phyloP scores from a whole-genome alignment of 2,329 filamentous ascomycete genomes.

The Aspergillus sojae region DNA sequence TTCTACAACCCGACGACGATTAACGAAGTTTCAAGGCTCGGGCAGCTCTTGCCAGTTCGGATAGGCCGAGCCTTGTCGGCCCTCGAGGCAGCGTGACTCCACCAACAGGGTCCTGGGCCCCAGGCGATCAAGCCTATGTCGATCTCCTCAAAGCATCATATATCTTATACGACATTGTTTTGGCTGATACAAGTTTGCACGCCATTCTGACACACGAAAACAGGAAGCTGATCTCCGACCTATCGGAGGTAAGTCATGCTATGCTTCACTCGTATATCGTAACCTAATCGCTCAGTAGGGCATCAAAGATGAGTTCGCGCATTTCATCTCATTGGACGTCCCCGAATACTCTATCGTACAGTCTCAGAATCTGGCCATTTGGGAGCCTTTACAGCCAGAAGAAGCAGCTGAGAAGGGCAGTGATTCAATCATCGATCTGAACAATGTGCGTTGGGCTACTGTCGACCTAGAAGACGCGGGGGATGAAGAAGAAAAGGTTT shows the following conservation, averaged over 20 bases:
- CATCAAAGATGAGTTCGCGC: constrained; percentile 31
- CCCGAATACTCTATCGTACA: constrained; percentile 26
- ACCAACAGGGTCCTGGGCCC: constrained; percentile 23
- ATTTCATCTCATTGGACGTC: constrained; percentile 29
- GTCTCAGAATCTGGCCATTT: constrained; percentile 30
- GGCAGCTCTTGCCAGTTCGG: constrained; percentile 25
- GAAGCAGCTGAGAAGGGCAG: constrained; percentile 22
- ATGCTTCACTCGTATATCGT: too few relatives aligned
- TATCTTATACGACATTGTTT: constrained; percentile 35
- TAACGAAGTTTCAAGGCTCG: constrained; percentile 22
- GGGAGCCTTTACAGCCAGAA: constrained; percentile 34
- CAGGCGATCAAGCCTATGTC: constrained; percentile 33
- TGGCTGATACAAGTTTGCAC: constrained; percentile 24
- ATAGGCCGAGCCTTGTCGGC: constrained; percentile 21
- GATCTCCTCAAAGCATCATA: constrained; percentile 37
- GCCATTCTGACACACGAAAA: constrained; percentile 31
- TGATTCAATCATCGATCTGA: constrained; percentile 20
- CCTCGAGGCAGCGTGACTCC: constrained; percentile 28
- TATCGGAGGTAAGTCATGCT: constrained; percentile 29
- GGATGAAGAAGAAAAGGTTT: constrained; percentile 32
- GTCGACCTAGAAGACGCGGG: constrained; percentile 36
- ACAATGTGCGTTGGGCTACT: constrained; percentile 32
- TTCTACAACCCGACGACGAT: background rate
- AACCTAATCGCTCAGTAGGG: constrained; percentile 15
- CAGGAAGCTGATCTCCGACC: constrained; percentile 32